These are phyloP conservation scores for Xerocomellus dryophilus DNA, from an alignment of 768 basidiomycete species.

Conservation along the genomic window DNA sequence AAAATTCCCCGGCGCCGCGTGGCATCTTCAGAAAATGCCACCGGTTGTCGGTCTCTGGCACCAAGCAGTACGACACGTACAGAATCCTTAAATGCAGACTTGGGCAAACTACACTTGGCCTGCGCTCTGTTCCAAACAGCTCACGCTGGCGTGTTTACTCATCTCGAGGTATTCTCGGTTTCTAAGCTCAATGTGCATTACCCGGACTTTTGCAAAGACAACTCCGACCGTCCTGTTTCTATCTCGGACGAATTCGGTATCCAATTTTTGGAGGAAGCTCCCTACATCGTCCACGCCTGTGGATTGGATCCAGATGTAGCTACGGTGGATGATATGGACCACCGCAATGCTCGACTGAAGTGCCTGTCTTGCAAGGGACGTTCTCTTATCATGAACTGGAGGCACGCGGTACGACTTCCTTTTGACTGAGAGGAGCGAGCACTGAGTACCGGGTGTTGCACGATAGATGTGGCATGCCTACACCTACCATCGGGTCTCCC, in stretches of 20 bases:
- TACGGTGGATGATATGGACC: constrained; percentile 11
- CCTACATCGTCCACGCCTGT: constrained; percentile 6
- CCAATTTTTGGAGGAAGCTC: constrained; percentile 4
- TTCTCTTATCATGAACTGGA: constrained; percentile 2
- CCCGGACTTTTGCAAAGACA: neutral
- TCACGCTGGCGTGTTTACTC: neutral
- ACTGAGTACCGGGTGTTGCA: neutral
- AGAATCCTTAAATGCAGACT: neutral
- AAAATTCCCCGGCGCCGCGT: no score
- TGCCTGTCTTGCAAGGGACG: neutral
- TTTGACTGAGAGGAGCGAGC: neutral
- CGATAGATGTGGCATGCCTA: neutral
- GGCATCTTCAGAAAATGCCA: neutral
- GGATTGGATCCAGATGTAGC: constrained; percentile 6
- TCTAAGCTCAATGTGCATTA: neutral
- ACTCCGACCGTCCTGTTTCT: neutral
- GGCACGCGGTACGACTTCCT: constrained; percentile 2
- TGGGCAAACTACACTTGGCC: constrained; percentile 1
- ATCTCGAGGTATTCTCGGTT: neutral
- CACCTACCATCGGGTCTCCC: neutral
- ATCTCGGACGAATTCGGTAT: neutral
- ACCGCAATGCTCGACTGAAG: constrained; percentile 10
- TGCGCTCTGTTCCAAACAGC: constrained; percentile 1
- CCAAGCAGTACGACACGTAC: neutral
- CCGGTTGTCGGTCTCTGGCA: neutral